These are phyloP conservation scores for Scedosporium dehoogii DNA, from an alignment of 2,329 filamentous ascomycete species.

Conservation along the genomic window DNA sequence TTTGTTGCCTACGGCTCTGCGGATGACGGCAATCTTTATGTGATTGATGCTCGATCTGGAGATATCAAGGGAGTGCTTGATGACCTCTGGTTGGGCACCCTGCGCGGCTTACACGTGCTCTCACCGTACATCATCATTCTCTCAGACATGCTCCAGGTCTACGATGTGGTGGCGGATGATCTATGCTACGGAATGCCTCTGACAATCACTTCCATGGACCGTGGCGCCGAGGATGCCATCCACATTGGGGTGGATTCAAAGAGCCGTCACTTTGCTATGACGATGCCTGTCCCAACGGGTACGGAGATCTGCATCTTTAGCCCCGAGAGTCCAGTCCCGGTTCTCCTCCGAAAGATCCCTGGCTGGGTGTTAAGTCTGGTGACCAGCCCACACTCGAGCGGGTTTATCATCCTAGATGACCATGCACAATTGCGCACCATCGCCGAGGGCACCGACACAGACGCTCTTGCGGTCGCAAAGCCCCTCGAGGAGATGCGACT, in stretches of 20 bases:
- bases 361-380: slow-evolving; percentile 57
- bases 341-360: slow-evolving; percentile 47
- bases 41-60: slow-evolving; percentile 66
- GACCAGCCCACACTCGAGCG: slow-evolving; percentile 51
- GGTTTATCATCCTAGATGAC: slow-evolving; percentile 70
- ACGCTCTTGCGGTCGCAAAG: slow-evolving; percentile 40
- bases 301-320: slow-evolving; percentile 59
- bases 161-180: slow-evolving; percentile 73
- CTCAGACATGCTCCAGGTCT: slow-evolving; percentile 64
- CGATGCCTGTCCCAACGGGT: slow-evolving; percentile 35
- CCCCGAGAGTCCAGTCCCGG: slow-evolving; percentile 45
- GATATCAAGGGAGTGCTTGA: slow-evolving; percentile 56
- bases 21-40: slow-evolving; percentile 55
- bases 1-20: slow-evolving; percentile 52
- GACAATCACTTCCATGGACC: slow-evolving; percentile 33
- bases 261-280: slow-evolving; percentile 57
- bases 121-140: slow-evolving; percentile 67
- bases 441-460: slow-evolving; percentile 47
- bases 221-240: slow-evolving; percentile 34
- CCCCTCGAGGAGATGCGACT: slow-evolving; percentile 45
- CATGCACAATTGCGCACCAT: slow-evolving; percentile 60
- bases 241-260: slow-evolving; percentile 63
- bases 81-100: slow-evolving; percentile 53
- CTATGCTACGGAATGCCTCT: slow-evolving; percentile 51
- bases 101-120: slow-evolving; percentile 61